Evolutionary conservation across 768 basidiomycete species (phyloP), one percentile per base, ranked within the genome.

Genomic region (Russula abietina): DNA sequence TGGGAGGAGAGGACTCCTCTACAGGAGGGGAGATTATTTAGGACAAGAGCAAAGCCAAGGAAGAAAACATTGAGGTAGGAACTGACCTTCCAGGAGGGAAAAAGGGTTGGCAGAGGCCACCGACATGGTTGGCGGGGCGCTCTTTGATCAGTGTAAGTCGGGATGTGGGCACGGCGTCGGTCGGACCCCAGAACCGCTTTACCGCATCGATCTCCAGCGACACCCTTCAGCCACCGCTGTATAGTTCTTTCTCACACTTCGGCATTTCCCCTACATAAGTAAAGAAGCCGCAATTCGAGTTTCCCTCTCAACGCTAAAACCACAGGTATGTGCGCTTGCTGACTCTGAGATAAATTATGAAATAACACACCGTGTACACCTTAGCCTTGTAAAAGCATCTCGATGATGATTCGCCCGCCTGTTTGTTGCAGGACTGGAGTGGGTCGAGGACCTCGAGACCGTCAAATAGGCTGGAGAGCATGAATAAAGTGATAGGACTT

Each of bases 31-130:
- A 33, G 16, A 41, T 56, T 16, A 38, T 55, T 28, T 52, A 19
- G 36, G 66, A 61, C 50, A 24, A 48, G 24, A 43, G 4, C 17
- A 53, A 61, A 38, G 48, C 39, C 39, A 61, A 48, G 54, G 16
- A 50, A 41, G 45, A 41, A 33, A 45, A 55, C 22, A 36, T 33
- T 43, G 45, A 43, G 22, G 22, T 59, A 53, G 50, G 66, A 32
- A 82, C 79, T 64, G 68, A 91, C 89, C 87, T 74, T 87, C 85
- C 75, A 92, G 80, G 77, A 91, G 71, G 75, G 89, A 84, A 79
- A 92, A 93, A 69, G 87, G 86, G 79, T 91, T 92, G 83, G 78
- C 85, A 73, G 85, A 85, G 79, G 87, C 90, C 84, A 92, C 89
- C 88, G 90, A 91, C 89, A 93, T 91, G 72, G 75, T 83, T 77